Conservation (phyloP, 2,329 filamentous ascomycete species). For the Nothopassalora personata region DNA sequence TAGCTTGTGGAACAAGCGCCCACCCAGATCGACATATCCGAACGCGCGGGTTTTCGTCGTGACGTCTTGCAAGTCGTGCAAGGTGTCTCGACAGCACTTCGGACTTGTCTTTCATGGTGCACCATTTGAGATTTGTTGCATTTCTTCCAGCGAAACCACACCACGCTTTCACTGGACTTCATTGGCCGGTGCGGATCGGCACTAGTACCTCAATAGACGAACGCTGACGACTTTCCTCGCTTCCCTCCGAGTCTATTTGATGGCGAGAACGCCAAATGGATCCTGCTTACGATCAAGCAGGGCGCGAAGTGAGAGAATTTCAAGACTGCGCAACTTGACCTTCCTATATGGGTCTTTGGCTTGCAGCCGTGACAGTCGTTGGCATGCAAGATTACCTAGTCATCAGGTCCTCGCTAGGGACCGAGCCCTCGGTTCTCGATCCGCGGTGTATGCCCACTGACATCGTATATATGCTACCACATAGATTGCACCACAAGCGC, state of each 20-base stretch:
- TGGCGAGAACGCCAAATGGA: not conserved
- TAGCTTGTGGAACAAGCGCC: not conserved
- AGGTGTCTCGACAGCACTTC: not conserved
- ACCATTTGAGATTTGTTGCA: not conserved
- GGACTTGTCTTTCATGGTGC: not conserved
- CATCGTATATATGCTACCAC: constrained; percentile 15
- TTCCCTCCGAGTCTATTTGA: constrained; percentile 18
- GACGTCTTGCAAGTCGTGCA: not conserved
- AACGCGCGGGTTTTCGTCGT: not conserved
- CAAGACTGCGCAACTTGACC: not conserved
- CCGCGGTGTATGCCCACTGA: constrained; percentile 15
- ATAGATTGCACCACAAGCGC: constrained; percentile 12
- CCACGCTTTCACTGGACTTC: not conserved
- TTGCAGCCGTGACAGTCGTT: constrained; percentile 2
- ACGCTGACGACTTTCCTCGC: constrained; percentile 20
- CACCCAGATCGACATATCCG: not conserved
- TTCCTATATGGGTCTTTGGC: constrained; percentile 9
- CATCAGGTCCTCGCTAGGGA: not conserved
- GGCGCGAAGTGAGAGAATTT: not conserved
- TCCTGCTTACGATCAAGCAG: not conserved
- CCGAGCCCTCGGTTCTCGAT: constrained; percentile 5
- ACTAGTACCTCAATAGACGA: constrained; percentile 22
- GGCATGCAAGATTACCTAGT: constrained; percentile 2
- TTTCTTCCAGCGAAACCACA: not conserved
- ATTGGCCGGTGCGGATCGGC: constrained; percentile 17